Percentiles rank a stretch among this genome's conserved stretches.
phyloP scores from a whole-genome alignment of 352 stramenopile species.

The Elongisporangium senticosum region DNA sequence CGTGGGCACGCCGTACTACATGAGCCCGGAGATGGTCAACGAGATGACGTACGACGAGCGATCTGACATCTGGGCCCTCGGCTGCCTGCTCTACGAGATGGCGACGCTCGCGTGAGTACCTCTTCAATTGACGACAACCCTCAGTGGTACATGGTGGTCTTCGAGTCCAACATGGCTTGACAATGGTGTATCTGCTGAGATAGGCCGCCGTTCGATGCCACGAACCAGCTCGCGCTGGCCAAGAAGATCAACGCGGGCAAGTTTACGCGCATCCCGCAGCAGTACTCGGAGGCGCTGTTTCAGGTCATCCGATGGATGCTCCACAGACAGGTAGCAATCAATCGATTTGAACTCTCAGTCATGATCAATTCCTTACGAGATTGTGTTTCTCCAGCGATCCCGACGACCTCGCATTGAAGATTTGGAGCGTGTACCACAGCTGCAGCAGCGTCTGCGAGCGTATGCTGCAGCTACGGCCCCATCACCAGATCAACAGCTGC shows the following conservation, averaged over 20 bases:
- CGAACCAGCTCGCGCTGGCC: slow-evolving; percentile 88
- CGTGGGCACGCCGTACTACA: slow-evolving; percentile 92
- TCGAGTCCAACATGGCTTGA: background rate
- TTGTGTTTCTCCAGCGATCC: slow-evolving; percentile 34
- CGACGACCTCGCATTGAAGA: slow-evolving; percentile 81
- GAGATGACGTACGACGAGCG: slow-evolving; percentile 91
- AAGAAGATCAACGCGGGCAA: slow-evolving; percentile 93
- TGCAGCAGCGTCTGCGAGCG: slow-evolving; percentile 75
- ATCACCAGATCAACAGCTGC: slow-evolving; percentile 59
- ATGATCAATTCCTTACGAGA: background rate
- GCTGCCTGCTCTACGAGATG: slow-evolving; percentile 90
- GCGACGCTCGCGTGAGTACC: slow-evolving; percentile 64
- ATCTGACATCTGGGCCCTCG: slow-evolving; percentile 89
- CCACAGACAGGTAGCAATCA: slow-evolving; percentile 35
- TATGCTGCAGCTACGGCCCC: slow-evolving; percentile 61
- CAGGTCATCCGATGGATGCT: slow-evolving; percentile 90
- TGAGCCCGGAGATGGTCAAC: slow-evolving; percentile 91
- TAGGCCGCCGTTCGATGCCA: slow-evolving; percentile 88
- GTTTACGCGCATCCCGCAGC: slow-evolving; percentile 85
- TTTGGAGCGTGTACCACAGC: slow-evolving; percentile 72
- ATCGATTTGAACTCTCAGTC: too few relatives aligned
- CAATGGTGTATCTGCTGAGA: background rate
- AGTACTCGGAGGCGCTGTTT: slow-evolving; percentile 90
- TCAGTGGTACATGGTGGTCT: too few relatives aligned
- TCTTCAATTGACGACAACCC: background rate